Base-by-base conservation (phyloP, 768 basidiomycete genomes). In the Dioszegia hungarica region DNA sequence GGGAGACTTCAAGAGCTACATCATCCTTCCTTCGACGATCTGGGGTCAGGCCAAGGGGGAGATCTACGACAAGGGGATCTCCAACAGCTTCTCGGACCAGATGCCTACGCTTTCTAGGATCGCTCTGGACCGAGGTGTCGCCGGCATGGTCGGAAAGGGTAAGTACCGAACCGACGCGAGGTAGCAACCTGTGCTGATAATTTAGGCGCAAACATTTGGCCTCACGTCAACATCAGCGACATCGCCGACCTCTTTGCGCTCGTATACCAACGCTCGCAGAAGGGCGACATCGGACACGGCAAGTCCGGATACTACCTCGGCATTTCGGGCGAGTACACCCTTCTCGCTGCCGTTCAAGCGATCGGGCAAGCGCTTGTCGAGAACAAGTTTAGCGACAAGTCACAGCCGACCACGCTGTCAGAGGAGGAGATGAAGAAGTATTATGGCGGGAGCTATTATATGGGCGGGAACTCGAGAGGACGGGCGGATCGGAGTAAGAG, bases 1-100 rank as follows among this genome's bases (percentile, higher is more conserved):
- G 22, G 67, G 68, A 12, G 34, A 54, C 29, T 60, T 60, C 47
- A 73, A 70, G 31, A 64, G 68, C 4, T 75, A 72, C 59, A 72
- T 75, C 45, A 60, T 74, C 45, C 51, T 75, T 1, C 72, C 74
- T 1, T 72, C 72, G 3, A 75, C 74, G n/a, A 75, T 75, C 56
- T 75, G 69, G 64, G 74, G 70, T 20, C 44, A 51, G 41, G 67
- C 60, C 39, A 52, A 64, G 8, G 66, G 64, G 4, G 62, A 66
- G 41, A 36, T 75, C 3, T 72, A 61, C 40, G 64, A 70, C 5
- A 63, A 61, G 48, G 70, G 67, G 9, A 60, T 75, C 33, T 59
- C 63, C 17, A 73, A 75, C 61, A 47, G 56, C 12, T 70, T 67
- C 56, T 68, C 66, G 22, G 60, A 66, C 20, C 74, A 75, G 57